Evolutionary conservation across 2,329 filamentous ascomycete genomes (phyloP).

Genomic region (Aspergillus fijiensis): DNA sequence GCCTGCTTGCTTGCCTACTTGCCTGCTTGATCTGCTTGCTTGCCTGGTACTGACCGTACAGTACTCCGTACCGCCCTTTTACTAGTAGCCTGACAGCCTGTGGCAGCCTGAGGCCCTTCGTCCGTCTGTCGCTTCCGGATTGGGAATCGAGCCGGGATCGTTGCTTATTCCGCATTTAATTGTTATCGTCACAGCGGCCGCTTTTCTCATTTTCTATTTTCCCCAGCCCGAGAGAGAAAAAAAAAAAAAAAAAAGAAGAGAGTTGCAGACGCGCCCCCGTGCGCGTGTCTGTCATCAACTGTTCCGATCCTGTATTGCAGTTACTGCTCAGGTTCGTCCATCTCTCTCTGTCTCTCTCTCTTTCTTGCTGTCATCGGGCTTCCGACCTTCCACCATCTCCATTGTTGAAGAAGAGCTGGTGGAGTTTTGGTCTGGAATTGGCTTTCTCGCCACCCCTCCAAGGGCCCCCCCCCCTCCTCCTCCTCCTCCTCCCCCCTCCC

Average conservation of each 20-base stretch:
- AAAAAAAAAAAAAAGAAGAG: background rate
- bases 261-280: conserved; percentile 3
- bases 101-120: background rate
- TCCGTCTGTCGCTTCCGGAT: background rate
- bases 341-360: background rate
- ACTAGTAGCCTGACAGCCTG: background rate
- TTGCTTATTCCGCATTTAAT: background rate
- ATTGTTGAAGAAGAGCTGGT: background rate
- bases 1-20: too few species aligned
- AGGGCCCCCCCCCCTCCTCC: too few species aligned
- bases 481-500: too few species aligned
- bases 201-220: too few species aligned
- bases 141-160: background rate
- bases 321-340: background rate
- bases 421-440: background rate
- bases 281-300: background rate
- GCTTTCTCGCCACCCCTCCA: background rate
- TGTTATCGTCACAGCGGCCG: background rate
- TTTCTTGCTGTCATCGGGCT: background rate
- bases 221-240: background rate
- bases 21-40: too few species aligned
- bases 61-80: too few species aligned
- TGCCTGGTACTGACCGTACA: too few species aligned
- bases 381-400: background rate
- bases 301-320: background rate